phyloP scores from a whole-genome alignment of 202 grass and related monocot species.

The Setaria viridis region DNA sequence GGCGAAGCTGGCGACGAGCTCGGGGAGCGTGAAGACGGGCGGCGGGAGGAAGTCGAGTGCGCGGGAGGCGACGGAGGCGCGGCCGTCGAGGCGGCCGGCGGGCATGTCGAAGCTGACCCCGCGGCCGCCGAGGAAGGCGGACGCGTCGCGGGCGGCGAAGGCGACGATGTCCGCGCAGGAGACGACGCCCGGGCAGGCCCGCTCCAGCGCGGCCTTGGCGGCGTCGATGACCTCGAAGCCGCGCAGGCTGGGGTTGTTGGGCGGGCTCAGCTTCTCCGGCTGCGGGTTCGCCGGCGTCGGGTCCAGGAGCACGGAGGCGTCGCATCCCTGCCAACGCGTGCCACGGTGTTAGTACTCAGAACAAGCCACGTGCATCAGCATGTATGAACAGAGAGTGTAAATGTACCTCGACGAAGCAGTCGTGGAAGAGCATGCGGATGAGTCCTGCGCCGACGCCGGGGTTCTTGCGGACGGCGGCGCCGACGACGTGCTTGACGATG shows the following conservation, averaged over 20 bases:
- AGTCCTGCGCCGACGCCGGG: conserved; percentile 65
- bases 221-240: conserved; percentile 60
- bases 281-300: conserved; percentile 43
- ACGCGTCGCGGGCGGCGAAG: conserved; percentile 44
- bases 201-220: conserved; percentile 47
- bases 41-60: conserved; percentile 41
- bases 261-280: conserved; percentile 47
- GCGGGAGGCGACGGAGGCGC: conserved; percentile 11
- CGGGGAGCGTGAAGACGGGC: conserved; percentile 13
- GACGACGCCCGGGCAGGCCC: conserved; percentile 35
- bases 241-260: conserved; percentile 46
- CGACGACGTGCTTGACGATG: conserved; percentile 48
- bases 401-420: conserved; percentile 68
- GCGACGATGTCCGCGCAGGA: conserved; percentile 57
- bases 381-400: too few relatives aligned
- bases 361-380: too few relatives aligned
- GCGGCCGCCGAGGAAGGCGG: conserved; percentile 22
- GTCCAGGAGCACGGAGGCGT: conserved; percentile 53
- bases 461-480: conserved; percentile 38
- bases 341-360: too few relatives aligned
- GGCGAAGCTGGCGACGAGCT: conserved; percentile 49
- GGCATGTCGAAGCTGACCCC: conserved; percentile 30
- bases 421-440: conserved; percentile 83
- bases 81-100: conserved; percentile 49
- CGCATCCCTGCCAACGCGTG: conserved; percentile 28